A percentile compares a stretch with the other conserved stretches of the same genome.
phyloP scores from a whole-genome alignment of 2,329 filamentous ascomycete species.

The Aspergillus alliaceus region DNA sequence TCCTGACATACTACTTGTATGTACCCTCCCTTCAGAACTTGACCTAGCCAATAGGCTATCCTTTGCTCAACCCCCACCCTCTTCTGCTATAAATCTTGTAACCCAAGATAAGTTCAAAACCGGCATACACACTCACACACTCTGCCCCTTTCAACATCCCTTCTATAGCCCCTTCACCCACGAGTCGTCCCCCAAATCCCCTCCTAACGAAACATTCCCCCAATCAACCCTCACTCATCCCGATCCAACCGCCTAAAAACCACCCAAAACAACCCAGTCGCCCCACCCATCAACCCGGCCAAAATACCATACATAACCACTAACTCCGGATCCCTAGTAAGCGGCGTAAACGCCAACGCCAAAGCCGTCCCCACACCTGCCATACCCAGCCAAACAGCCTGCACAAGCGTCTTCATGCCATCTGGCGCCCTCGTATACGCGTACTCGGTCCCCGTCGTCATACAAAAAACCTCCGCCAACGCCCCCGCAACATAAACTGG shows the following conservation, averaged over 20 bases:
- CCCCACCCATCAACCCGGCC: background rate
- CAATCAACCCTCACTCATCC: too few relatives aligned
- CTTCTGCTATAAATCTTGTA: too few relatives aligned
- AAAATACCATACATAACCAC: background rate
- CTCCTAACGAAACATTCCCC: too few relatives aligned
- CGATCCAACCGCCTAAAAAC: background rate
- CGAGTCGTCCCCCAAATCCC: too few relatives aligned
- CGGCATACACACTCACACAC: too few relatives aligned
- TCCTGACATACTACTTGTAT: too few relatives aligned
- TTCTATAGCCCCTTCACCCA: too few relatives aligned
- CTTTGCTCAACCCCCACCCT: too few relatives aligned
- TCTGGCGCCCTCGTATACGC: constrained; percentile 65
- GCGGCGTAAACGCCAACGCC: background rate
- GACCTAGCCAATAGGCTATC: too few relatives aligned
- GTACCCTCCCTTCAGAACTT: too few relatives aligned
- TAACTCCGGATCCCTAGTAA: background rate
- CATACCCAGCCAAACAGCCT: background rate
- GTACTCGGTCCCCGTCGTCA: constrained; percentile 65
- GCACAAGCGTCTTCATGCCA: background rate
- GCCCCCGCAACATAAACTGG: constrained; percentile 35
- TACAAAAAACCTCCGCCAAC: constrained; percentile 54
- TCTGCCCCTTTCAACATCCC: too few relatives aligned
- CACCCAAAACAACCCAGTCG: background rate
- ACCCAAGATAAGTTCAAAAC: too few relatives aligned
- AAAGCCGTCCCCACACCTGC: background rate